Conservation (phyloP, 371 early-diverging fungal species). For the Sporodiniella umbellata region DNA sequence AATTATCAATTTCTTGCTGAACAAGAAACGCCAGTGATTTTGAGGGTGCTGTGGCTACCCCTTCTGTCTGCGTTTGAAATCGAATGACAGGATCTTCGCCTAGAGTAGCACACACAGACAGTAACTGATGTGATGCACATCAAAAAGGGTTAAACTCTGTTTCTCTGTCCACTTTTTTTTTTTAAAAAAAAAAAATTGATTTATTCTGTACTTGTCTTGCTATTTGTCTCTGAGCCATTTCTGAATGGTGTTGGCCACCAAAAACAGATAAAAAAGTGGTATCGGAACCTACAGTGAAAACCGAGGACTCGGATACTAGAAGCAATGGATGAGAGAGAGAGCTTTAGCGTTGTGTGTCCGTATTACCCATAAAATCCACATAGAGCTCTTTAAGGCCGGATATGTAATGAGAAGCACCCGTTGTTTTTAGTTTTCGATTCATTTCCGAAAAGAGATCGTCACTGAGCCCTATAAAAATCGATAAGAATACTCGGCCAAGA, state of each 20-base stretch:
- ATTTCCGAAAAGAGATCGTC: slow-evolving; percentile 61
- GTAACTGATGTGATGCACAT: too few species aligned
- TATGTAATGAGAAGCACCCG: slow-evolving; percentile 58
- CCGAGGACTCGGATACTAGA: slow-evolving; percentile 69
- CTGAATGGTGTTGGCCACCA: slow-evolving; percentile 38
- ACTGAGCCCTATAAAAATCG: slow-evolving; percentile 72
- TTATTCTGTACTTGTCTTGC: slow-evolving; percentile 62
- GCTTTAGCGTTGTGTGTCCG: not conserved
- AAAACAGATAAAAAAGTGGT: slow-evolving; percentile 65
- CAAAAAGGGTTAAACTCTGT: not conserved
- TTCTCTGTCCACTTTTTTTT: not conserved
- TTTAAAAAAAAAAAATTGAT: too few species aligned
- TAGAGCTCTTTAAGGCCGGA: slow-evolving; percentile 74
- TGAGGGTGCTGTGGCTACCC: slow-evolving; percentile 49
- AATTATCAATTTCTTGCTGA: slow-evolving; percentile 71
- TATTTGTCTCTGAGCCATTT: slow-evolving; percentile 59
- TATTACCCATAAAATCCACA: slow-evolving; percentile 69
- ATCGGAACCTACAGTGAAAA: slow-evolving; percentile 75
- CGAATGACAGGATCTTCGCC: slow-evolving; percentile 88
- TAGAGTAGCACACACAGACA: slow-evolving; percentile 73
- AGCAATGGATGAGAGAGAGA: not conserved
- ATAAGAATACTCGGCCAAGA: too few species aligned
- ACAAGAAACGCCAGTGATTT: slow-evolving; percentile 59
- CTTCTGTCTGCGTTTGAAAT: slow-evolving; percentile 70
- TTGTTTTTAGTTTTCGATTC: slow-evolving; percentile 47